Base-by-base conservation (phyloP, 208 protist genomes). In the Acanthamoeba castellanii region DNA sequence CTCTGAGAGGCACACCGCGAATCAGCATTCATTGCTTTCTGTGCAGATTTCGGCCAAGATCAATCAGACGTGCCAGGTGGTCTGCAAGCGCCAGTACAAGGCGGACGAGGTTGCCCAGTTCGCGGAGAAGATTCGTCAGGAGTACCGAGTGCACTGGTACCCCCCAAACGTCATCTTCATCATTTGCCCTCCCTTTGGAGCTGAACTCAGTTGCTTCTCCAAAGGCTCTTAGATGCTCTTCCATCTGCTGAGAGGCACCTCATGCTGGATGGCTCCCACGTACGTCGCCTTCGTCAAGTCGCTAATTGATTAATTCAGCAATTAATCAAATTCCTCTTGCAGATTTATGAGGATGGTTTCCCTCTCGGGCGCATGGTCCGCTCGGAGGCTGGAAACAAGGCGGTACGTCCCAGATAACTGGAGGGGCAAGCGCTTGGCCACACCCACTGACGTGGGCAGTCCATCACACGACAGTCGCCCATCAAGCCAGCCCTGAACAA, bases 211-310 rank as follows among this genome's bases (percentile, higher is more conserved):
- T 30, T 61, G 37, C 13, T 22, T 37, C 22, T 55, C 18, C 61
- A 82, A 82, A 97, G 96, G 92, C 96, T 98, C 34, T n/a, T 98
- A 0, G 96, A 96, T 42, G 59, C 97, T 52, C 88, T 98, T 20
- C 96, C 97, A 6, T 95, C 89, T 9, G 97, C 96, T 9, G 52
- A 87, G 20, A 59, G 9, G 30, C 34, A 66, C 57, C 7, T 25
- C 47, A 22, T 82, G 32, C 30, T 91, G 22, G 57, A 94, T 16
- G 84, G 52, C n/a, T 55, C 52, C 8, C 61, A 91, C 42, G 61
- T 91, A 91, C 84, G 50, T 42, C 22, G 6, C 81, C 82, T 42
- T n/a, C 47, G 13, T 8, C 59, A 66, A 55, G 50, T 20, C 7
- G 50, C 50, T 14, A 55, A 9, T 0, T 11, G 13, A 18, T 9